phyloP scores from a whole-genome alignment of 2,329 filamentous ascomycete genomes.

The Penicillium occitanis region DNA sequence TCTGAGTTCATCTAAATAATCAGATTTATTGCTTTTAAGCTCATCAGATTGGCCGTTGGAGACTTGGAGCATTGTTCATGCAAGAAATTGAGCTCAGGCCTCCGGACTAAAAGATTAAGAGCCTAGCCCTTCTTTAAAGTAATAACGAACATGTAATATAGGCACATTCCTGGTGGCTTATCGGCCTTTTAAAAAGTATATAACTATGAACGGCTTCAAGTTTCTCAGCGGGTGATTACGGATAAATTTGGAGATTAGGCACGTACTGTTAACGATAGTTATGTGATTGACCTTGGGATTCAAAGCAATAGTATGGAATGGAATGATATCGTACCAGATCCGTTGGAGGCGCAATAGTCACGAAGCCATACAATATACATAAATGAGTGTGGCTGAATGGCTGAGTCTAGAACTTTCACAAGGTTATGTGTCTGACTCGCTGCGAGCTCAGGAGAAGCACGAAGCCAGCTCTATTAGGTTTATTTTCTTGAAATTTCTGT shows the following conservation, averaged over 20 bases:
- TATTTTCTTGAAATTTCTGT: background rate
- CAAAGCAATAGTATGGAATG: background rate
- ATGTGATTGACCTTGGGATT: background rate
- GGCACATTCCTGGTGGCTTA: background rate
- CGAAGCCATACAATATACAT: background rate
- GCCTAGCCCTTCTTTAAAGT: background rate
- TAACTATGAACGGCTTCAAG: background rate
- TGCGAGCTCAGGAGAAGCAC: background rate
- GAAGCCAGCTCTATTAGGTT: background rate
- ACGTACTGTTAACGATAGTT: background rate
- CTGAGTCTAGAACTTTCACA: constrained; percentile 5
- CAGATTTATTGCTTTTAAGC: background rate
- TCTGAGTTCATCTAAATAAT: background rate
- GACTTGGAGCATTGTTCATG: background rate
- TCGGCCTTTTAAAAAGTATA: background rate
- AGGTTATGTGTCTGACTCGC: constrained; percentile 1
- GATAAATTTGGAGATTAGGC: background rate
- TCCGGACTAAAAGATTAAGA: background rate
- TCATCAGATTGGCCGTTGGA: background rate
- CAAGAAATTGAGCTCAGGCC: constrained; percentile 10
- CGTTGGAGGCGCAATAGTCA: background rate
- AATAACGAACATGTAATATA: constrained; percentile 3
- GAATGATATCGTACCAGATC: background rate
- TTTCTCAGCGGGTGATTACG: background rate
- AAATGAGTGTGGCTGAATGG: background rate